phyloP scores from a whole-genome alignment of 306 rosid species.

The Medicago truncatula region DNA sequence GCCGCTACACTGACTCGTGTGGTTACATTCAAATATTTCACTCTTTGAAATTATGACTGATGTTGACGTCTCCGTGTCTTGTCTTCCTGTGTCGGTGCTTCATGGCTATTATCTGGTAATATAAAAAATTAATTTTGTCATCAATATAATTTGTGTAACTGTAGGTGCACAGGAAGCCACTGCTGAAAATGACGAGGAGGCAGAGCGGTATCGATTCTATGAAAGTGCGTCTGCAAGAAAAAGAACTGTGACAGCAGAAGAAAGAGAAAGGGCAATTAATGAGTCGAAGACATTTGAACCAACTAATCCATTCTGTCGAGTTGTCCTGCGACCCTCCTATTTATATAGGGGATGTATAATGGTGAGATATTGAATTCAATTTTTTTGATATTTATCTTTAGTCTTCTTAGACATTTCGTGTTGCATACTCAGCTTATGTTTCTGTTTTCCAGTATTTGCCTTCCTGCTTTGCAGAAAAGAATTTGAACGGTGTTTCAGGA shows the following conservation, averaged over 20 bases:
- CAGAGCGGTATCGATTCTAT: constrained; percentile 81
- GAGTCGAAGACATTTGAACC: constrained; percentile 89
- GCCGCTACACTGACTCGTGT: background rate
- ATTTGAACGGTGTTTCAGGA: constrained; percentile 85
- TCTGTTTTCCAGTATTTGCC: constrained; percentile 85
- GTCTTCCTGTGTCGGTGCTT: background rate
- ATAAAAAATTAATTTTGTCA: constrained; percentile 24
- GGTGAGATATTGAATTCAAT: constrained; percentile 63
- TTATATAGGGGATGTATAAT: constrained; percentile 96
- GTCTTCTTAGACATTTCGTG: constrained; percentile 13
- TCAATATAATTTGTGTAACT: constrained; percentile 32
- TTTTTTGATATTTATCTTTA: background rate
- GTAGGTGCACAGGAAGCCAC: constrained; percentile 71
- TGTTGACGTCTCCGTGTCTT: background rate
- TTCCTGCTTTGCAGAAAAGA: constrained; percentile 97
- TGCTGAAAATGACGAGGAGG: constrained; percentile 63
- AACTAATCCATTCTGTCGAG: constrained; percentile 87
- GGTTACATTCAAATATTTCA: background rate
- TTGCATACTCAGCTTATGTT: background rate
- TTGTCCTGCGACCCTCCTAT: constrained; percentile 95
- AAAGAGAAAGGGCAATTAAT: constrained; percentile 92
- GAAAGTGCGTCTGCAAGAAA: constrained; percentile 98
- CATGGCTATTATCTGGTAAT: background rate
- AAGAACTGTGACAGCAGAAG: constrained; percentile 94
- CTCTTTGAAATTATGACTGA: background rate